These are phyloP conservation scores for Cyanodermella asteris DNA, from an alignment of 2,329 filamentous ascomycete genomes.

Conservation along the genomic window DNA sequence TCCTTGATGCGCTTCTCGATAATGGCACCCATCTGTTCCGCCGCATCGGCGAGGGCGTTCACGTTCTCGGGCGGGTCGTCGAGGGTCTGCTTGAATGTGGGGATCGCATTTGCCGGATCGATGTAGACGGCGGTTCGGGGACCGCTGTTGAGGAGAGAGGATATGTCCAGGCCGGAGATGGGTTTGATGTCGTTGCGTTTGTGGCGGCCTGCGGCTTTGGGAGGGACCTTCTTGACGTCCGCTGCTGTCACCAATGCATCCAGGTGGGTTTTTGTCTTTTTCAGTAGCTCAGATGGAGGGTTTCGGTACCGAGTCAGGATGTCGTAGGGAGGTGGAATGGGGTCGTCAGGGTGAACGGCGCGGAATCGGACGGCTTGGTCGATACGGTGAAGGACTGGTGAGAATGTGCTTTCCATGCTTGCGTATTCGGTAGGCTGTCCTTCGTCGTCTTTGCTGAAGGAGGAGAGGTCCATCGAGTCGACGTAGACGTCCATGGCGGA, in stretches of 20 bases:
- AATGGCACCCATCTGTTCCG: slow-evolving; percentile 52
- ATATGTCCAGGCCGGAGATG: slow-evolving; percentile 72
- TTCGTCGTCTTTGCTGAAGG: slow-evolving; percentile 49
- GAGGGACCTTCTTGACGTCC: slow-evolving; percentile 73
- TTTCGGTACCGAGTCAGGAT: slow-evolving; percentile 51
- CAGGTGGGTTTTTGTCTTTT: slow-evolving; percentile 34
- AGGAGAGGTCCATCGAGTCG: slow-evolving; percentile 73
- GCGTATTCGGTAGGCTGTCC: slow-evolving; percentile 48
- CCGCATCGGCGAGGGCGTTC: slow-evolving; percentile 40
- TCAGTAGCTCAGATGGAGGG: slow-evolving; percentile 45
- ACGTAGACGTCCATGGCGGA: slow-evolving; percentile 80
- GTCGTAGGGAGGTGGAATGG: slow-evolving; percentile 38
- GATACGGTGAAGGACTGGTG: slow-evolving; percentile 69
- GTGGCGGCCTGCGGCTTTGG: slow-evolving; percentile 54
- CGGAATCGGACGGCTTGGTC: slow-evolving; percentile 68
- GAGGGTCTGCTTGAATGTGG: slow-evolving; percentile 72
- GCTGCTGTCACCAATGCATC: slow-evolving; percentile 44
- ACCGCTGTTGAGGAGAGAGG: slow-evolving; percentile 42
- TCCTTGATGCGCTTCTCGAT: slow-evolving; percentile 45
- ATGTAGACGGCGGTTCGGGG: slow-evolving; percentile 32
- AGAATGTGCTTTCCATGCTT: slow-evolving; percentile 60
- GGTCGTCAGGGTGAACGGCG: slow-evolving; percentile 48
- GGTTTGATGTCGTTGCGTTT: slow-evolving; percentile 53
- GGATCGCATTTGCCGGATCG: slow-evolving; percentile 54
- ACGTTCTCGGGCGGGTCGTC: slow-evolving; percentile 36